These are phyloP conservation scores for Lagenidium sp. DNA, from an alignment of 352 stramenopile genomes.

Conservation along the genomic window DNA sequence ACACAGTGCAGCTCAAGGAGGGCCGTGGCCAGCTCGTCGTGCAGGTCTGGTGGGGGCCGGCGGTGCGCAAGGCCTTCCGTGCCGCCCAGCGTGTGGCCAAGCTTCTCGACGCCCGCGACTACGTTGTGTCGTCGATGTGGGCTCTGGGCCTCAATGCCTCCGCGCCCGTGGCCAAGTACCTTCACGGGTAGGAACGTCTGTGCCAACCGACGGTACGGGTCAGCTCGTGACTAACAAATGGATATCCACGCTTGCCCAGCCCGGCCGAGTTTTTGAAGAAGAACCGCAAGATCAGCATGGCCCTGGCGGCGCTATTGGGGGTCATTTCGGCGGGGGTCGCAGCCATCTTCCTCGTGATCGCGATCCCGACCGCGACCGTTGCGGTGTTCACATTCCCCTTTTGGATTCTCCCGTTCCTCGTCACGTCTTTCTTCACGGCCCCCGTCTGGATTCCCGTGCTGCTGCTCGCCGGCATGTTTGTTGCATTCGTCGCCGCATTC, in stretches of 20 bases:
- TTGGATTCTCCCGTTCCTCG: conserved; percentile 77
- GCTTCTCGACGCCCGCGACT: conserved; percentile 65
- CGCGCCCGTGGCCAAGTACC: conserved; percentile 28
- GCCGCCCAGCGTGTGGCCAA: conserved; percentile 58
- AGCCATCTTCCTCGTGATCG: conserved; percentile 55
- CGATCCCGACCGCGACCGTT: conserved; percentile 55
- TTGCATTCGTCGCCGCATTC: conserved; percentile 58
- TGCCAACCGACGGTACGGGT: too few species aligned
- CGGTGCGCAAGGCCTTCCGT: conserved; percentile 71
- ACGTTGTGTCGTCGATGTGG: conserved; percentile 43
- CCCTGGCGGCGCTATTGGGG: conserved; percentile 41
- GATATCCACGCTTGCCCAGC: conserved; percentile 6
- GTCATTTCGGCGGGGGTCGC: conserved; percentile 36
- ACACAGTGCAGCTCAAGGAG: conserved; percentile 44
- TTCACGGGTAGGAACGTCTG: conserved; percentile 19
- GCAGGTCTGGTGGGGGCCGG: conserved; percentile 68
- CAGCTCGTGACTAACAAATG: too few species aligned
- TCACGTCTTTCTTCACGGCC: conserved; percentile 69
- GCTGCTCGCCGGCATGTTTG: conserved; percentile 49
- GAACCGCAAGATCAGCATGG: conserved; percentile 62
- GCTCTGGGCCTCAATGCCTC: conserved; percentile 23
- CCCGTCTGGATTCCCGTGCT: conserved; percentile 70
- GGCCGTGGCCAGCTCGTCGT: conserved; percentile 52
- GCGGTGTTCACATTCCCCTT: conserved; percentile 75
- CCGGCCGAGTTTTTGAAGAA: conserved; percentile 63